Conservation (phyloP, 441 rosid genomes). For the Codiaeum variegatum region DNA sequence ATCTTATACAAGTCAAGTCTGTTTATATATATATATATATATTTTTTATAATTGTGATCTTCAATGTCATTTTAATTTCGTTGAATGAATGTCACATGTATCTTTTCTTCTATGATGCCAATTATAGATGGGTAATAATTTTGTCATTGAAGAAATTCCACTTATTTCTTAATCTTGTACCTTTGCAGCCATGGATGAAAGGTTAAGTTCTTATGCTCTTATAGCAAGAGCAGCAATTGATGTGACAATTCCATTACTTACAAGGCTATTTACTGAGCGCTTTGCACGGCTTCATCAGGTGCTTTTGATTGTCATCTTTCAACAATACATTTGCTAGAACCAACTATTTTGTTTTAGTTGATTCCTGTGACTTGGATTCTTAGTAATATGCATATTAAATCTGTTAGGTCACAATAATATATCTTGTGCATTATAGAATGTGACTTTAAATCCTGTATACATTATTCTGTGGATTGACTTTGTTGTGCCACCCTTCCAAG, state of each 20-base stretch:
- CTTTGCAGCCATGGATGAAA: constrained; percentile 91
- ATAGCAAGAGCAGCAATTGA: constrained; percentile 90
- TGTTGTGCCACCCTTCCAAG: background rate
- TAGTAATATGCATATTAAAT: background rate
- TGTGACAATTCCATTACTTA: constrained; percentile 73
- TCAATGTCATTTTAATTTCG: background rate
- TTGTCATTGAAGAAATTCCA: background rate
- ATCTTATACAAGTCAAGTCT: background rate
- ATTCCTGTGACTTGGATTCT: background rate
- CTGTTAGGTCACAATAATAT: background rate
- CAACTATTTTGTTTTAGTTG: background rate
- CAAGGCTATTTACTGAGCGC: constrained; percentile 64
- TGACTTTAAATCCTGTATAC: background rate
- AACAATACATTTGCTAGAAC: background rate
- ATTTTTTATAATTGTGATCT: background rate
- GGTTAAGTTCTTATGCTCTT: constrained; percentile 93
- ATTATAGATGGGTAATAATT: constrained; percentile 61
- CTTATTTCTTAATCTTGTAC: constrained; percentile 20
- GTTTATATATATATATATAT: too few species aligned
- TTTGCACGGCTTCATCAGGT: constrained; percentile 86
- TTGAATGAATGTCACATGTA: constrained; percentile 3
- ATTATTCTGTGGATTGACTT: background rate
- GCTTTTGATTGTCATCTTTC: constrained; percentile 24
- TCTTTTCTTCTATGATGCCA: constrained; percentile 33
- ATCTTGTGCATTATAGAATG: background rate